These are phyloP conservation scores for Elsinoe batatas DNA, from an alignment of 2,329 filamentous ascomycete genomes.

Conservation along the genomic window DNA sequence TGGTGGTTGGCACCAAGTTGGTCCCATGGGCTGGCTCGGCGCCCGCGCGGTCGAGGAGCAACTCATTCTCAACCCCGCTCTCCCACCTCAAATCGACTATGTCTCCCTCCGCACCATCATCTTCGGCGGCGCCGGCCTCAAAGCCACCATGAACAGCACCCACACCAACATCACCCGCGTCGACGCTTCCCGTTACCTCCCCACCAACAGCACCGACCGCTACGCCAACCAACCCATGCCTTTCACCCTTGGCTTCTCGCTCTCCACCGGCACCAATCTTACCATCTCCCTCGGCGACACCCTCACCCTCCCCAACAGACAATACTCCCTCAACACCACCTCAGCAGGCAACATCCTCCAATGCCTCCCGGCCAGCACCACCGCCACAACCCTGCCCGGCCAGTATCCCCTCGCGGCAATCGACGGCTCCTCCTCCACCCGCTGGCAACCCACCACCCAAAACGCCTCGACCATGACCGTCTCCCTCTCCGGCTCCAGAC, in stretches of 20 bases:
- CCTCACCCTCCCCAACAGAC: constrained; percentile 33
- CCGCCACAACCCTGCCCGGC: constrained; percentile 45
- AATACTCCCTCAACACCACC: constrained; percentile 35
- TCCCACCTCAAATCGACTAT: constrained; percentile 55
- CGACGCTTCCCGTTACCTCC: constrained; percentile 31
- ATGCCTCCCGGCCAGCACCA: constrained; percentile 46
- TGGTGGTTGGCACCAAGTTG: constrained; percentile 58
- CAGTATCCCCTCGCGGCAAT: constrained; percentile 60
- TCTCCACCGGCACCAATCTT: constrained; percentile 31
- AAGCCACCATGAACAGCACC: constrained; percentile 51
- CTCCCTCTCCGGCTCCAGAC: constrained; percentile 30
- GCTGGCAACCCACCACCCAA: constrained; percentile 52
- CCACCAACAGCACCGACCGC: constrained; percentile 42
- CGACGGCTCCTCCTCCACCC: constrained; percentile 56
- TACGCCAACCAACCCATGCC: constrained; percentile 49
- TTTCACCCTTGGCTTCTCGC: constrained; percentile 39
- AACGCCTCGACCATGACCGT: constrained; percentile 50
- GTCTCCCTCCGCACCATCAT: constrained; percentile 55
- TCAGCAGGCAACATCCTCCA: constrained; percentile 49
- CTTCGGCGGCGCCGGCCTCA: constrained; percentile 56
- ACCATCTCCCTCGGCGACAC: constrained; percentile 38
- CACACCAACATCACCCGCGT: constrained; percentile 53
- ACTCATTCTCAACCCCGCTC: constrained; percentile 53
- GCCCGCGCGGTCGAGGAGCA: constrained; percentile 50
- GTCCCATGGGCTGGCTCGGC: constrained; percentile 58